These are phyloP conservation scores for Chlamydomonas sphaeroides DNA, from an alignment of 139 green algal genomes.

Conservation along the genomic window DNA sequence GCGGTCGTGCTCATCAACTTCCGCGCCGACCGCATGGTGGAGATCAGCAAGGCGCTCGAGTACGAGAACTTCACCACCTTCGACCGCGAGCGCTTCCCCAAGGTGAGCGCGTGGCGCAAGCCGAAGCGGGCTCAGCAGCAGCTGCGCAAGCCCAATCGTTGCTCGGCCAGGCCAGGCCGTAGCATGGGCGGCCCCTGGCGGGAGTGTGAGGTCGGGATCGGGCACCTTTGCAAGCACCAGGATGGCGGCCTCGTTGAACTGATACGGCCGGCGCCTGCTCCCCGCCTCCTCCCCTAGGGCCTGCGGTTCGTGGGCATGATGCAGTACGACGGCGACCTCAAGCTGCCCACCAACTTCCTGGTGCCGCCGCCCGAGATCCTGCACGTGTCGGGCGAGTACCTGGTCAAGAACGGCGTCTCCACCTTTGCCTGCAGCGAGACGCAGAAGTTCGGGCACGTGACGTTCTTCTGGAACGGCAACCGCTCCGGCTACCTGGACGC, in stretches of 20 bases:
- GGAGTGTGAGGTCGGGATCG: no score
- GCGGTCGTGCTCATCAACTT: conserved; percentile 98
- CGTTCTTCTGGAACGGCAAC: conserved; percentile 99
- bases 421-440: conserved; percentile 97
- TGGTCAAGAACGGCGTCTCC: conserved; percentile 84
- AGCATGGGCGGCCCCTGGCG: no score
- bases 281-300: conserved; percentile 16
- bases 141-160: no score
- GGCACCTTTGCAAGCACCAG: no score
- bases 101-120: conserved; percentile 52
- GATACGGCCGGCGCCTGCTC: background rate
- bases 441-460: conserved; percentile 96
- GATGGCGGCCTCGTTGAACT: no score
- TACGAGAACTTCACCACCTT: conserved; percentile 84
- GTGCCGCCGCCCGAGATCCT: conserved; percentile 90
- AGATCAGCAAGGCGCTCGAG: conserved; percentile 96
- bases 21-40: conserved; percentile 92
- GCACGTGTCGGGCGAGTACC: conserved; percentile 80
- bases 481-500: conserved; percentile 92
- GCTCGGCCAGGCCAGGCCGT: no score
- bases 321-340: conserved; percentile 98
- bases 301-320: conserved; percentile 93
- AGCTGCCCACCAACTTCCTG: conserved; percentile 92
- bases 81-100: conserved; percentile 78
- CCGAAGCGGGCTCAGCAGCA: no score